Conservation (phyloP, 106 monocot genomes). For the Posidonia australis region DNA sequence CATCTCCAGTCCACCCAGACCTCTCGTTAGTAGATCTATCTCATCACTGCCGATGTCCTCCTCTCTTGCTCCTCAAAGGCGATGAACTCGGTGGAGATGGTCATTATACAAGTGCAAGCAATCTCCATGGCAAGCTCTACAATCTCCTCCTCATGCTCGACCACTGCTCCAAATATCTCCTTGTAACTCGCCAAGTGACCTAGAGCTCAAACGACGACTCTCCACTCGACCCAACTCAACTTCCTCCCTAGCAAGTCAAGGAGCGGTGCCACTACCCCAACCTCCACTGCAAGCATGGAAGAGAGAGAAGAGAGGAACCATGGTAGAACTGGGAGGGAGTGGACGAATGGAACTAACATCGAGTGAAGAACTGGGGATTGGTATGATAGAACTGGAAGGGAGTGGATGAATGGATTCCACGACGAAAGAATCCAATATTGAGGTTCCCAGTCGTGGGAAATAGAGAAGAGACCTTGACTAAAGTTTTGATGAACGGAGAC, state of each 20-base stretch:
- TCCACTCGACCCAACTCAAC: constrained; percentile 65
- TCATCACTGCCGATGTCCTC: background rate
- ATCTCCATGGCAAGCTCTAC: constrained; percentile 23
- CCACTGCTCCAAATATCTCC: constrained; percentile 35
- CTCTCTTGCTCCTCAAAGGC: background rate
- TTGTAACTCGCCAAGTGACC: constrained; percentile 69
- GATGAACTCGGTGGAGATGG: constrained; percentile 34
- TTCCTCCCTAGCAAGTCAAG: constrained; percentile 36
- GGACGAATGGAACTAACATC: background rate
- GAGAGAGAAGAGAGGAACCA: constrained; percentile 40
- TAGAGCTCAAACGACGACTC: constrained; percentile 53
- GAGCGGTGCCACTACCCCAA: constrained; percentile 42
- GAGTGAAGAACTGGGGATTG: constrained; percentile 24
- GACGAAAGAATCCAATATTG: background rate
- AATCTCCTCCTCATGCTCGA: constrained; percentile 28
- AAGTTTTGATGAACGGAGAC: no score
- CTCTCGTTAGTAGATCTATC: constrained; percentile 51
- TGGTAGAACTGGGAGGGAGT: constrained; percentile 17
- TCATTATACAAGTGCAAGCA: constrained; percentile 33
- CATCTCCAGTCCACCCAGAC: constrained; percentile 33
- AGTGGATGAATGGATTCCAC: background rate
- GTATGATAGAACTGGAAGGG: constrained; percentile 16
- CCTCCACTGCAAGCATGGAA: constrained; percentile 32
- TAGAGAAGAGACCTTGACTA: no score
- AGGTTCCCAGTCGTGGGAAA: no score